A percentile compares a stretch with the other conserved stretches of the same genome.
Conservation (phyloP, 2,329 filamentous ascomycete species). For the Pseudogymnoascus sp. region DNA sequence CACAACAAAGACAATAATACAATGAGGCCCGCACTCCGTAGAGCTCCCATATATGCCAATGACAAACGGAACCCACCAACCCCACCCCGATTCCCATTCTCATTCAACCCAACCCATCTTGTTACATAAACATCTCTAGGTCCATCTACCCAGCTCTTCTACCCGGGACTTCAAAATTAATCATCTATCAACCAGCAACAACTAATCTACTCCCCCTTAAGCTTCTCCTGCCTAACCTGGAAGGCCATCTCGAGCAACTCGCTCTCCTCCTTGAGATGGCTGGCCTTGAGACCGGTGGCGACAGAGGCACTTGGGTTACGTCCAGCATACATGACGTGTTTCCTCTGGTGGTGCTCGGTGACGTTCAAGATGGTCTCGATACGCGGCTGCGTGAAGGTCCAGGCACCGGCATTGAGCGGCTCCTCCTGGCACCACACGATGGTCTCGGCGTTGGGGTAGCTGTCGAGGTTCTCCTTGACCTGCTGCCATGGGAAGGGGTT, state of each 20-base stretch:
- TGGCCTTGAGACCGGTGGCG: conserved; percentile 82
- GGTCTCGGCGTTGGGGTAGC: conserved; percentile 93
- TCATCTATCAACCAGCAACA: background rate
- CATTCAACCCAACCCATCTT: background rate
- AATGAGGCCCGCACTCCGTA: conserved; percentile 1
- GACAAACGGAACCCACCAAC: conserved; percentile 1
- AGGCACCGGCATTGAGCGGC: conserved; percentile 92
- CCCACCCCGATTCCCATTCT: background rate
- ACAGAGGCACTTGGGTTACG: conserved; percentile 89
- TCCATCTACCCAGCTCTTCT: background rate
- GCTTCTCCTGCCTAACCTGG: conserved; percentile 57
- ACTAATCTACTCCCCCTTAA: conserved; percentile 45
- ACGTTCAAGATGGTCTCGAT: conserved; percentile 94
- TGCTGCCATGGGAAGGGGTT: conserved; percentile 99
- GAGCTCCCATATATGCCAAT: conserved; percentile 1
- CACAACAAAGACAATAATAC: conserved; percentile 1
- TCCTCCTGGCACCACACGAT: conserved; percentile 98
- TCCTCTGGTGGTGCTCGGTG: conserved; percentile 84
- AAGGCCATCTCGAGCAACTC: conserved; percentile 65
- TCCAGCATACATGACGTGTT: conserved; percentile 96
- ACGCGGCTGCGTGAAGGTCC: conserved; percentile 94
- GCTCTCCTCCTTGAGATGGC: conserved; percentile 86
- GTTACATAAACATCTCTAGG: conserved; percentile 2
- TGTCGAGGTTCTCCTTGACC: conserved; percentile 91
- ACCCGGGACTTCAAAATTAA: background rate